Evolutionary conservation across 2,329 filamentous ascomycete genomes (phyloP).

Genomic region (Alternaria sp.): DNA sequence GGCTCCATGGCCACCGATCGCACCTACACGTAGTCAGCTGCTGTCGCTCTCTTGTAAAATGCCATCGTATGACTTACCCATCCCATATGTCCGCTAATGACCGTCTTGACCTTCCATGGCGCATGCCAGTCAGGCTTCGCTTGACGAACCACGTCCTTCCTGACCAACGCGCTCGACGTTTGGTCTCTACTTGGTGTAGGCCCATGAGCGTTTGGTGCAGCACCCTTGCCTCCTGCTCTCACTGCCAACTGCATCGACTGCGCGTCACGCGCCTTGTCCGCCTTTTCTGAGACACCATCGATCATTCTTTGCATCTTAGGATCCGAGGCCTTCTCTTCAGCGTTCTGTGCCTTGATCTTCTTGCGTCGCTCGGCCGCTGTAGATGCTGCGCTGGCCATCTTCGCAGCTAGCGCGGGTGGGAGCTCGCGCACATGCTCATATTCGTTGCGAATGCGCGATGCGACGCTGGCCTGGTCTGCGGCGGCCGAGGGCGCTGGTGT

Average conservation of each 20-base stretch:
- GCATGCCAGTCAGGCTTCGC: conserved; percentile 93
- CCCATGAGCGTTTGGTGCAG: conserved; percentile 63
- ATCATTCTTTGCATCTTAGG: conserved; percentile 71
- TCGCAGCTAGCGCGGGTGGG: conserved; percentile 78
- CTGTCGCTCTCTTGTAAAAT: background rate
- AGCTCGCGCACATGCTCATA: conserved; percentile 80
- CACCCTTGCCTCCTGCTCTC: conserved; percentile 54
- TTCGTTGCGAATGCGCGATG: conserved; percentile 70
- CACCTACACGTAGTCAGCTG: conserved; percentile 71
- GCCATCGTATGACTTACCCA: conserved; percentile 68
- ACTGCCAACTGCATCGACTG: conserved; percentile 66
- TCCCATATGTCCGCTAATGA: conserved; percentile 92
- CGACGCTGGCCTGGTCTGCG: conserved; percentile 57
- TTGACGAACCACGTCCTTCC: conserved; percentile 69
- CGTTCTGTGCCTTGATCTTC: conserved; percentile 61
- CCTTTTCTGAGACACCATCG: conserved; percentile 64
- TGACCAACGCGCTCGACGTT: conserved; percentile 64
- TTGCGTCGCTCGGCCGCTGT: conserved; percentile 68
- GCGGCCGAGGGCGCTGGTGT: conserved; percentile 53
- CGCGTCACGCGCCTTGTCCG: conserved; percentile 50
- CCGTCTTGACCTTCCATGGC: conserved; percentile 97
- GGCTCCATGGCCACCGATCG: conserved; percentile 77
- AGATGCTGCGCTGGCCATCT: conserved; percentile 69
- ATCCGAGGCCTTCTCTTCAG: conserved; percentile 57
- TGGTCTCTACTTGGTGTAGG: conserved; percentile 59